Conservation (phyloP, 768 basidiomycete species). For the Termitomyces sp. region DNA sequence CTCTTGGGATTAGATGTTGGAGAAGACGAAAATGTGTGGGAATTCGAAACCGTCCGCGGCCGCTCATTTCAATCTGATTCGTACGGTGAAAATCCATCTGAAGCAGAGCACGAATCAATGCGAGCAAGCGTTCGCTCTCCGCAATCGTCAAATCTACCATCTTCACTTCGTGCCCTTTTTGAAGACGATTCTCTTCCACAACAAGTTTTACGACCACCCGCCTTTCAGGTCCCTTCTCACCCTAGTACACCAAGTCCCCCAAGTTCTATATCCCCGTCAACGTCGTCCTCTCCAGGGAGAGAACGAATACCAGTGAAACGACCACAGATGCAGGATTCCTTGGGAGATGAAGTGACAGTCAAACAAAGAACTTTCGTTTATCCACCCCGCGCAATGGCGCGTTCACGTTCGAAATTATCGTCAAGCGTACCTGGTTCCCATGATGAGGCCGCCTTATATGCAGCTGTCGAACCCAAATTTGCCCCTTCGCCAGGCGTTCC, state of each 20-base stretch:
- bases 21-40: conserved; percentile 52
- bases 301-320: conserved; percentile 28
- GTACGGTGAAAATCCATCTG: conserved; percentile 17
- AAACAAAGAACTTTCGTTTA: conserved; percentile 51
- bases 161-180: conserved; percentile 76
- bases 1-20: conserved; percentile 19
- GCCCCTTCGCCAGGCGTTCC: conserved; percentile 6
- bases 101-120: conserved; percentile 15
- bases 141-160: conserved; percentile 53
- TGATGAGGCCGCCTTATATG: conserved; percentile 16
- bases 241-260: conserved; percentile 20
- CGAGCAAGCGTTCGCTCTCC: conserved; percentile 45
- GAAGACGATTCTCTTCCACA: conserved; percentile 43
- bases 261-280: conserved; percentile 16
- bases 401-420: conserved; percentile 27
- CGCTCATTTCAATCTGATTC: conserved; percentile 15
- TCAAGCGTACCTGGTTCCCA: conserved; percentile 19
- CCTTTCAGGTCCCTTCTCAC: conserved; percentile 22
- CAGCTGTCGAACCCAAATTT: neutral
- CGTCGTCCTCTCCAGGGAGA: conserved; percentile 29
- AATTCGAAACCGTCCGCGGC: conserved; percentile 68
- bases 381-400: conserved; percentile 37
- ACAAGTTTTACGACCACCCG: conserved; percentile 39
- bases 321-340: conserved; percentile 21
- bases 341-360: conserved; percentile 22